A percentile compares a stretch with the other conserved stretches of the same genome.
These are phyloP conservation scores for Pseudodiploospora longispora DNA, from an alignment of 2,329 filamentous ascomycete genomes.

Conservation along the genomic window DNA sequence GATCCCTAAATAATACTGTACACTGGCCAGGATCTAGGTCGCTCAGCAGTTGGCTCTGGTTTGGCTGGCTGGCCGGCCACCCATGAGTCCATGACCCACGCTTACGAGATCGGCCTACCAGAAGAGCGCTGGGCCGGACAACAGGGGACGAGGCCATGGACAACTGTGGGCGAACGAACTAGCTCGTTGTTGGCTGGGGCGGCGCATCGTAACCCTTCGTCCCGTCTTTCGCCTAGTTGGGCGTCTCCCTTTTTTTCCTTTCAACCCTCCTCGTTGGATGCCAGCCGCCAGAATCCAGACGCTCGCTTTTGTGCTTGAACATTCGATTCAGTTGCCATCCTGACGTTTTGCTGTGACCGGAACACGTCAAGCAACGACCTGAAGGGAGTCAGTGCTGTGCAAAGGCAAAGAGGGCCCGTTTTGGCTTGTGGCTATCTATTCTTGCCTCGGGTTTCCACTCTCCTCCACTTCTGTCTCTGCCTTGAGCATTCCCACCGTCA, in stretches of 20 bases:
- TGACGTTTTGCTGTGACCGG: too few relatives aligned
- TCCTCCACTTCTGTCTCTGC: too few relatives aligned
- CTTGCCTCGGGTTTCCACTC: too few relatives aligned
- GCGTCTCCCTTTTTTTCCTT: slow-evolving; percentile 6
- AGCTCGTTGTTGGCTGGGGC: slow-evolving; percentile 3
- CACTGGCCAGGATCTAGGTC: slow-evolving; percentile 6
- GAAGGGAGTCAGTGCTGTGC: too few relatives aligned
- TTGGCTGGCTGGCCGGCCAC: slow-evolving; percentile 3
- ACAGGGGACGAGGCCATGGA: slow-evolving; percentile 8
- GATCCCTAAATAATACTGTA: too few relatives aligned
- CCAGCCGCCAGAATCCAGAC: slow-evolving; percentile 7
- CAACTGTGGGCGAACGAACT: slow-evolving; percentile 5
- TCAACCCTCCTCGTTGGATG: slow-evolving; percentile 8
- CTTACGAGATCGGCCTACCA: slow-evolving; percentile 11
- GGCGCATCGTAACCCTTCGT: slow-evolving; percentile 9
- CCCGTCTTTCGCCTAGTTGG: slow-evolving; percentile 8
- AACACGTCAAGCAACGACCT: too few relatives aligned
- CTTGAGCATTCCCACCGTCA: too few relatives aligned
- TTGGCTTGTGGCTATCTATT: too few relatives aligned
- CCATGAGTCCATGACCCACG: slow-evolving; percentile 1
- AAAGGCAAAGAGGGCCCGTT: too few relatives aligned
- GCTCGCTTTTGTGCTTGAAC: slow-evolving; percentile 5
- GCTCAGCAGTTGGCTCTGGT: slow-evolving; percentile 8
- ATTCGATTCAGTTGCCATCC: too few relatives aligned
- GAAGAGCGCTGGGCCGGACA: slow-evolving; percentile 2